Percentiles rank a stretch among this genome's conserved stretches.
Conservation (phyloP, 2,329 filamentous ascomycete genomes). For the Neospermospora avenae region DNA sequence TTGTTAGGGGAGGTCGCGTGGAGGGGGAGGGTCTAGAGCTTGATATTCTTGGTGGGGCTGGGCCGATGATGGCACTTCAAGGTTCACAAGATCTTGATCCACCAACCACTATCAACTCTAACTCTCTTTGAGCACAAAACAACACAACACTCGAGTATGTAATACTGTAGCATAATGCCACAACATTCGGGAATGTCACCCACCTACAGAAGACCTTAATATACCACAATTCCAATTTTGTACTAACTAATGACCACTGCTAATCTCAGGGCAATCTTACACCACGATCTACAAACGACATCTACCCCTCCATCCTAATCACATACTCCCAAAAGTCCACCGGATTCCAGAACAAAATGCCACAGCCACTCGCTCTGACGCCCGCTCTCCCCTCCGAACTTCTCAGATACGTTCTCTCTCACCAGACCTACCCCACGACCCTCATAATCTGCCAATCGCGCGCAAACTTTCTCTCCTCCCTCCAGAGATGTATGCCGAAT, state of each 20-base stretch:
- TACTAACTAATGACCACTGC: constrained; percentile 27
- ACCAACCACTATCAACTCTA: too few relatives aligned
- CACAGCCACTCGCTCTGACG: constrained; percentile 43
- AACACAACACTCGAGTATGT: not conserved
- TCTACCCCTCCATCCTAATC: constrained; percentile 4
- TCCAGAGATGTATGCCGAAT: constrained; percentile 47
- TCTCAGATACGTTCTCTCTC: constrained; percentile 59
- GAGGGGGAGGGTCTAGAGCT: constrained; percentile 28
- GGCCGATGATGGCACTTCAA: not conserved
- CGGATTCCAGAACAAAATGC: not conserved
- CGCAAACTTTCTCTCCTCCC: constrained; percentile 59
- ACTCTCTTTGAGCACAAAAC: too few relatives aligned
- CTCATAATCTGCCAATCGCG: constrained; percentile 69
- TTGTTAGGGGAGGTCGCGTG: not conserved
- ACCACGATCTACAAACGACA: not conserved
- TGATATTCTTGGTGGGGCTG: constrained; percentile 8
- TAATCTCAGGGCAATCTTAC: constrained; percentile 17
- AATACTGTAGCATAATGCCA: not conserved
- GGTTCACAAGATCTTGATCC: too few relatives aligned
- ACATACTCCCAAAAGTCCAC: not conserved
- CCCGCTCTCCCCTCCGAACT: constrained; percentile 58
- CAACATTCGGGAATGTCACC: not conserved
- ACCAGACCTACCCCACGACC: constrained; percentile 56
- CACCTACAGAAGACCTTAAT: not conserved
- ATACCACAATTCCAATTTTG: constrained; percentile 5